Evolutionary conservation across 139 green algal genomes (phyloP), one percentile per base, ranked within the genome.

Genomic region (Volvox africanus): DNA sequence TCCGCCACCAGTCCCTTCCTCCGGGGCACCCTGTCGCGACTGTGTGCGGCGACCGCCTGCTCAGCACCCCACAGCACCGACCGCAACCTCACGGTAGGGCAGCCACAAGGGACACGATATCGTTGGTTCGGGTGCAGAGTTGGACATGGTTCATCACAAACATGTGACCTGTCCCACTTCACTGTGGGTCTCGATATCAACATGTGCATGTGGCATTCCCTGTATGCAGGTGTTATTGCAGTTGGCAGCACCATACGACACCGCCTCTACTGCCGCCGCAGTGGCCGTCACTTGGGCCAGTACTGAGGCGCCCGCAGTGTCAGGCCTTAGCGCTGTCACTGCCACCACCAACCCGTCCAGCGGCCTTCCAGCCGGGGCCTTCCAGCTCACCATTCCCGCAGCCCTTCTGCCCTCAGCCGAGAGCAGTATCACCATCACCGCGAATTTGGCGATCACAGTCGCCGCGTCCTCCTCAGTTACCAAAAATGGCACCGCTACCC

Each of bases 1-100:
- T 75, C 44, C 44, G n/a, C 73, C 32, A 13, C 44, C 30, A 30
- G 13, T 14, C 30, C 86, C 73, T 90, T 90, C 50, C 86, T 69
- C 2, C 44, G 50, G 12, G 86, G 86, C n/a, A 17, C 30, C 20
- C 73, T 90, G 12, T 30, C 73, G 12, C 73, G 86, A 32, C 86
- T 84, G 73, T 90, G 86, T 36, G 37, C 24, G 22, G 50, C 50
- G 24, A 69, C 71, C 1, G 86, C 24, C 12, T 90, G 86, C 32
- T 30, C n/a, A 22, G 50, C 50, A 24, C 86, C 86, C 24, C 86
- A 90, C 73, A 62, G 36, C 50, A 62, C 86, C 30, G 86, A 90
- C 30, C 20, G n/a, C 0, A 26, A 80, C 16, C 86, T 90, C 0
- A 84, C 86, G 30, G 50, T 89, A 61, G 24, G 80, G 28, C 24